Base-by-base conservation (phyloP, 371 early-diverging fungal species). In the Fennellomyces sp. region DNA sequence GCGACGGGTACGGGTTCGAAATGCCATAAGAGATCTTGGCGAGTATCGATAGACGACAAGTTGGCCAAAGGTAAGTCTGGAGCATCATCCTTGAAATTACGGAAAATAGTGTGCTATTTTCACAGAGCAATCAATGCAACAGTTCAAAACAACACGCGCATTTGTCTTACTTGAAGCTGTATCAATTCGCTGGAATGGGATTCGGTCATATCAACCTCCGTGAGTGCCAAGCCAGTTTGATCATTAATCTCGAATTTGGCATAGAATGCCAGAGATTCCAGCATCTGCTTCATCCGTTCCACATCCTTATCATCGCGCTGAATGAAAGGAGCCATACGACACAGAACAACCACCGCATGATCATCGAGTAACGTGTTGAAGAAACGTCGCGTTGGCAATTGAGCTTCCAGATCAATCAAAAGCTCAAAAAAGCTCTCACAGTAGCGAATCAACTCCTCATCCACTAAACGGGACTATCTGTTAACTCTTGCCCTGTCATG, bases 331-430 rank as follows among this genome's bases (percentile, higher is more conserved):
- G 91, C 82, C 41, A 76, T 58, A 54, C 73, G 70, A 53, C 86
- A 83, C 13, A 89, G 72, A 10, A 84, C 80, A 3, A 90, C 70
- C 29, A 96, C 64, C 38, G 93, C 84, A 61, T 90, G 91, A 63
- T 97, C 97, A 15, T 87, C 81, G 26, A 98, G 58, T 7, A 98
- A 57, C 1, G 86, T 79, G 60, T 91, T 88, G 63, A 97, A 84
- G 64, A 84, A 95, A 50, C 97, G 88, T 29, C 98, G 88, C 0
- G 98, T 97, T 2, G 96, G 90, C 29, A 97, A 70, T 73, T 96
- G 97, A 15, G 92, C 79, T 63, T 88, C 87, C 23, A 97, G 70
- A 62, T 91, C 94, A 19, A 93, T 88, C 48, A 97, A 62, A 29
- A 97, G 80, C 68, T 97, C 96, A 26, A 96, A 57, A 56, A 88